These are phyloP conservation scores for Ormosia emarginata DNA, from an alignment of 306 rosid species.

Conservation along the genomic window DNA sequence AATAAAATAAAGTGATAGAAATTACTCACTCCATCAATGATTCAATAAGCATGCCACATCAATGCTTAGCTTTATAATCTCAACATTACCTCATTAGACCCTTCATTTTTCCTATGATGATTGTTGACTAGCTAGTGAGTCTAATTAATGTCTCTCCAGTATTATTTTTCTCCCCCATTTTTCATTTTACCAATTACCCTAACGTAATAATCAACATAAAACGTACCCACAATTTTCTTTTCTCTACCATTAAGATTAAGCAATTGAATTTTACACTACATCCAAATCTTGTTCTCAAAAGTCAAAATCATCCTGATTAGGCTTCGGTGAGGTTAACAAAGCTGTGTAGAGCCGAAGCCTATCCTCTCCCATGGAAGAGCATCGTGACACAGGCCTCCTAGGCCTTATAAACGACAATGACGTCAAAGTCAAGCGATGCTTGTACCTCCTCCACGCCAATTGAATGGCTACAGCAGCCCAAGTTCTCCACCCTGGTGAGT, in stretches of 20 bases:
- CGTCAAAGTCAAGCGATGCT: slow-evolving; percentile 60
- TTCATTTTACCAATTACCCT: no score
- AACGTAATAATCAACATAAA: no score
- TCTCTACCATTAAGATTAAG: no score
- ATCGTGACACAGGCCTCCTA: slow-evolving; percentile 68
- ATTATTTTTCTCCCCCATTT: no score
- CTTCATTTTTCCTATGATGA: no score
- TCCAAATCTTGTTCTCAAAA: slow-evolving; percentile 13
- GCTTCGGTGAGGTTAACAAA: slow-evolving; percentile 83
- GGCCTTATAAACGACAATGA: slow-evolving; percentile 79
- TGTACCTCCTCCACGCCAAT: slow-evolving; percentile 82
- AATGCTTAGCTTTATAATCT: no score
- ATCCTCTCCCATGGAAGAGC: slow-evolving; percentile 78
- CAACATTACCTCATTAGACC: no score
- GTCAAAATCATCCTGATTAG: slow-evolving; percentile 71
- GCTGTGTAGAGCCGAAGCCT: slow-evolving; percentile 80
- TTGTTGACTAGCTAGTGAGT: no score
- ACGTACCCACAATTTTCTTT: neutral
- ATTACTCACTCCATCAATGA: no score
- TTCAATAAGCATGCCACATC: no score
- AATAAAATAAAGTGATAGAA: no score
- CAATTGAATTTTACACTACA: neutral
- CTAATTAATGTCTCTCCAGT: no score
- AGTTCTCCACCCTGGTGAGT: slow-evolving; percentile 92
- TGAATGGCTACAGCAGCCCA: slow-evolving; percentile 94